A percentile compares a stretch with the other conserved stretches of the same genome.
Evolutionary conservation across 2,329 filamentous ascomycete genomes (phyloP).

Genomic region (Passalora sequoiae): DNA sequence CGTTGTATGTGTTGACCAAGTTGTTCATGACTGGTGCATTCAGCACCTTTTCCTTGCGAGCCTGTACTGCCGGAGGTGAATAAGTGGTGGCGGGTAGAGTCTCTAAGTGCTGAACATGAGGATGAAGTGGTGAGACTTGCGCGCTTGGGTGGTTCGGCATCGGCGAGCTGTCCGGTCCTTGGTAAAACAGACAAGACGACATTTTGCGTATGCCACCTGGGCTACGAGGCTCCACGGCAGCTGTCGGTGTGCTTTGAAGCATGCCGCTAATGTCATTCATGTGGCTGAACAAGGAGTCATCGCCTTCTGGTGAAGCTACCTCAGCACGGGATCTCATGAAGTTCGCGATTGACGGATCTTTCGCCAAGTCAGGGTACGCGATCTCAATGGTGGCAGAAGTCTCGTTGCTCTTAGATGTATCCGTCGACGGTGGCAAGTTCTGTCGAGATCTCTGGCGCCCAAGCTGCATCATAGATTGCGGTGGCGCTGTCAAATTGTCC

Average conservation of each 20-base stretch:
- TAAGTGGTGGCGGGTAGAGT: conserved; percentile 4
- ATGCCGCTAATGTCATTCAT: neutral
- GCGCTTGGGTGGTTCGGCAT: conserved; percentile 5
- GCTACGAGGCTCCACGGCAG: no score
- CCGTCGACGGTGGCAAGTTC: neutral
- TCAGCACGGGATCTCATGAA: conserved; percentile 12
- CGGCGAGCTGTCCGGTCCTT: neutral
- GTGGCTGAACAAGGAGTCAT: neutral
- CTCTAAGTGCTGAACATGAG: neutral
- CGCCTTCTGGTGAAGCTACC: neutral
- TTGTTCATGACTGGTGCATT: neutral
- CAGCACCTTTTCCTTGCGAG: neutral
- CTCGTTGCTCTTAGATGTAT: conserved; percentile 9
- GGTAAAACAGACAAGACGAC: neutral
- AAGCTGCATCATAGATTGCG: neutral
- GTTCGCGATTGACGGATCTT: conserved; percentile 18
- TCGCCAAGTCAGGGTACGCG: conserved; percentile 22
- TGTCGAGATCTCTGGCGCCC: neutral
- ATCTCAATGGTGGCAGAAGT: conserved; percentile 17
- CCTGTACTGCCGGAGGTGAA: neutral
- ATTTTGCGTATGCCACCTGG: neutral
- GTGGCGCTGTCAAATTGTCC: conserved; percentile 3
- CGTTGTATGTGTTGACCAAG: neutral
- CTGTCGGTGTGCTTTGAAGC: neutral
- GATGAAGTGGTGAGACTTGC: conserved; percentile 8